Base-by-base conservation (phyloP, 1,139 yeast genomes). In the Pichia sp. region DNA sequence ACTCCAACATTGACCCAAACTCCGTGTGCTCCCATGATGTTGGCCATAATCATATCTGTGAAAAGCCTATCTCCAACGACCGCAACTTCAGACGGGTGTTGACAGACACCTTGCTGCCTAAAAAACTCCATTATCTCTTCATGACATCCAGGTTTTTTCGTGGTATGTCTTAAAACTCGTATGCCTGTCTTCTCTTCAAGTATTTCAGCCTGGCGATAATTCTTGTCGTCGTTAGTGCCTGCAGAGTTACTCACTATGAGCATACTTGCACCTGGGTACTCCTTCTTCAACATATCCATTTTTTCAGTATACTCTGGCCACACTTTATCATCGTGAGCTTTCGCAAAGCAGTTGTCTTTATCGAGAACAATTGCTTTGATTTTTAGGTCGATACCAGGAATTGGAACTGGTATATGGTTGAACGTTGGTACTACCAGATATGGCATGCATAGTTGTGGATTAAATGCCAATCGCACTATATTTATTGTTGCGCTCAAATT, bases 291-390 rank as follows among this genome's bases (percentile, higher is more conserved):
- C 34, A 68, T 64, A 6, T 74, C 71, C 95, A 95, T 90, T 16
- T 79, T 76, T 8, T 73, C 75, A 66, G 72, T 63, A 64, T 91
- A 90, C 2, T 73, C 87, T 0, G 88, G 91, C 89, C 91, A 91
- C 2, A 93, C 87, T 58, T 81, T 79, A 62, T 85, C 87, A 56
- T 84, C 87, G 57, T 89, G 87, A 49, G 95, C 95, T 61, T 79
- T 78, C 4, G 99, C 96, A 69, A 93, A 87, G 66, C 98, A 93
- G 68, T 93, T 95, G 71, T 93, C 99, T 69, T 95, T 93, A 68
- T 93, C 99, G 33, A 93, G 75, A 0, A 93, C 95, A 2, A 93
- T 79, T 0, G 95, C 97, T 62, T 81, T 85, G 58, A 91, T 87
- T 12, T 70, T 67, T 10, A 86, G 31, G 8, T 50, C 51, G 6